These are phyloP conservation scores for Lactuca saligna DNA, from an alignment of 129 eudicot species.

Conservation along the genomic window DNA sequence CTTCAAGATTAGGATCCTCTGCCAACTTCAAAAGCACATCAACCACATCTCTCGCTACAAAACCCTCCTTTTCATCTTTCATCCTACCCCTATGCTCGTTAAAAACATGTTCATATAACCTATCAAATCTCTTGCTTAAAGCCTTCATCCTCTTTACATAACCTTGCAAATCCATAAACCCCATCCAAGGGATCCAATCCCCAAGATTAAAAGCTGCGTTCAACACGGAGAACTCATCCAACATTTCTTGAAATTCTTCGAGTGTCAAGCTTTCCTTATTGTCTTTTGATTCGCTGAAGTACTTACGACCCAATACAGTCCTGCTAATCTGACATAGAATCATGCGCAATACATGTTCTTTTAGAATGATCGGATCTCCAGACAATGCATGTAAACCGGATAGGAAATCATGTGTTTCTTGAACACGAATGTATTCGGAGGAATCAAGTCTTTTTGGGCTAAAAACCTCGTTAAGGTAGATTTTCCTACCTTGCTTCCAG, in stretches of 20 bases:
- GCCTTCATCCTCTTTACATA: constrained; percentile 41
- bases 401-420: constrained; percentile 28
- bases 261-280: constrained; percentile 17
- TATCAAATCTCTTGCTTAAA: constrained; percentile 23
- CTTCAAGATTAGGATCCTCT: constrained; percentile 47
- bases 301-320: constrained; percentile 40
- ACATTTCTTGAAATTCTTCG: constrained; percentile 36
- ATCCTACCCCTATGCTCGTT: constrained; percentile 45
- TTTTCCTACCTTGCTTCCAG: constrained; percentile 48
- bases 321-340: constrained; percentile 38
- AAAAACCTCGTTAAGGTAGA: constrained; percentile 42
- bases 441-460: constrained; percentile 32
- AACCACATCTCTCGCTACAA: constrained; percentile 47
- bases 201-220: constrained; percentile 38
- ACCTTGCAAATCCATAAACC: constrained; percentile 43
- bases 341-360: constrained; percentile 22
- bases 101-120: constrained; percentile 47
- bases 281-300: constrained; percentile 29
- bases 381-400: constrained; percentile 18
- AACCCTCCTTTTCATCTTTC: constrained; percentile 18
- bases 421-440: constrained; percentile 33
- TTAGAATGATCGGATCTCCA: constrained; percentile 25
- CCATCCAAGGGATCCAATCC: constrained; percentile 48
- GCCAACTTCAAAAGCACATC: constrained; percentile 43
- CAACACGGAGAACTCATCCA: constrained; percentile 39